Conservation (phyloP, 2,329 filamentous ascomycete genomes). For the Gnomoniopsis sp. region DNA sequence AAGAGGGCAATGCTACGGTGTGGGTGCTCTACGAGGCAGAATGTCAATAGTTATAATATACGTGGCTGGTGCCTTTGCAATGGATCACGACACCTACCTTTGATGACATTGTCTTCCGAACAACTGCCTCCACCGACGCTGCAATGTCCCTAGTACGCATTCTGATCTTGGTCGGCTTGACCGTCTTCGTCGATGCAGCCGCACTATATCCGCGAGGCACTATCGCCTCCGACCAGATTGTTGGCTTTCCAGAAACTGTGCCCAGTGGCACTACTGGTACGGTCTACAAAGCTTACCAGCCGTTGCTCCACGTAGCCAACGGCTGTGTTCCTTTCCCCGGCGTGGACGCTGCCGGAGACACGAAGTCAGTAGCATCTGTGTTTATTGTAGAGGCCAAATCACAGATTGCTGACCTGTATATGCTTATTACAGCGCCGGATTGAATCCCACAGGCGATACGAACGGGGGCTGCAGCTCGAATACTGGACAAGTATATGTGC, state of each 20-base stretch:
- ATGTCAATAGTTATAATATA: no score
- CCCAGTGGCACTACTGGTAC: conserved; percentile 43
- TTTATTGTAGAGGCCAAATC: background rate
- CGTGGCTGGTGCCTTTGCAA: no score
- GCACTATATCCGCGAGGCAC: conserved; percentile 21
- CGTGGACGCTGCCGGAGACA: conserved; percentile 55
- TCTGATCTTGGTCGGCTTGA: background rate
- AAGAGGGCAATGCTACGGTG: no score
- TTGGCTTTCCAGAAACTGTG: conserved; percentile 51
- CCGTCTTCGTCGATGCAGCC: background rate
- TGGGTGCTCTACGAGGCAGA: no score
- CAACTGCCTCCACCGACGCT: no score
- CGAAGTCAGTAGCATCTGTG: conserved; percentile 38
- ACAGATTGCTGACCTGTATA: background rate
- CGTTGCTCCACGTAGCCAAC: conserved; percentile 50
- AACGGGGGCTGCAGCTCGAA: conserved; percentile 29
- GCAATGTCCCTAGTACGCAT: conserved; percentile 2
- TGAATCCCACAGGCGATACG: conserved; percentile 28
- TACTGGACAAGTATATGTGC: conserved; percentile 36
- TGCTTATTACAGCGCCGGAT: conserved; percentile 27
- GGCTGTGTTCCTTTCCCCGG: conserved; percentile 63
- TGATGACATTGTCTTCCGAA: background rate
- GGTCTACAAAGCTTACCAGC: conserved; percentile 54
- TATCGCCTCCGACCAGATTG: conserved; percentile 35
- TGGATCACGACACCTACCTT: no score